Conservation (phyloP, 129 eudicot genomes). For the Artemisia argyi region DNA sequence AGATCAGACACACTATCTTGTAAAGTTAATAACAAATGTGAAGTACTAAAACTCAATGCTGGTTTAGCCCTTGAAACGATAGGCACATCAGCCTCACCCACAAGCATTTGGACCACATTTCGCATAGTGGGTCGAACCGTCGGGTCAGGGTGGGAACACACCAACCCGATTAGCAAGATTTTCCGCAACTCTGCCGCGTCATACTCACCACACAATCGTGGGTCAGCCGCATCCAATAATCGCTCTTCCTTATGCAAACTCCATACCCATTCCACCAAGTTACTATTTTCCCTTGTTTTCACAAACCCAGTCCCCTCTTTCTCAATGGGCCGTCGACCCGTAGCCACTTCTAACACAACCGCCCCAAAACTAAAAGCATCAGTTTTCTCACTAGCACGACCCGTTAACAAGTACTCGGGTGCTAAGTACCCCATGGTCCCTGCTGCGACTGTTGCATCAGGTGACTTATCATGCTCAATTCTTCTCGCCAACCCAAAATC, state of each 20-base stretch:
- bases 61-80: slow-evolving; percentile 81
- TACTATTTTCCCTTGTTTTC: slow-evolving; percentile 45
- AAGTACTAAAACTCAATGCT: slow-evolving; percentile 70
- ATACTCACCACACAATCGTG: slow-evolving; percentile 56
- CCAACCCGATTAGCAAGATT: slow-evolving; percentile 70
- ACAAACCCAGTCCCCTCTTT: slow-evolving; percentile 39
- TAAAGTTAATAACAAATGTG: slow-evolving; percentile 63
- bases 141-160: slow-evolving; percentile 93
- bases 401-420: slow-evolving; percentile 86
- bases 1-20: slow-evolving; percentile 90
- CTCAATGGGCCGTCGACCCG: slow-evolving; percentile 89
- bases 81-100: slow-evolving; percentile 79
- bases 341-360: slow-evolving; percentile 88
- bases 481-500: slow-evolving; percentile 91
- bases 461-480: slow-evolving; percentile 83
- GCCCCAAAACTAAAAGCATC: slow-evolving; percentile 94
- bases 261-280: slow-evolving; percentile 98
- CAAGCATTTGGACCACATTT: slow-evolving; percentile 81
- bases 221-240: slow-evolving; percentile 60
- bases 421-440: slow-evolving; percentile 98
- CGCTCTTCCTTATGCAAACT: slow-evolving; percentile 73
- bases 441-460: slow-evolving; percentile 88
- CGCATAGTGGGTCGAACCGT: slow-evolving; percentile 83
- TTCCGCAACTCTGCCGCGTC: slow-evolving; percentile 69
- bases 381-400: slow-evolving; percentile 86